Percentiles rank a stretch among this genome's conserved stretches.
phyloP scores from a whole-genome alignment of 768 basidiomycete genomes.

The Psilocybe sp. region DNA sequence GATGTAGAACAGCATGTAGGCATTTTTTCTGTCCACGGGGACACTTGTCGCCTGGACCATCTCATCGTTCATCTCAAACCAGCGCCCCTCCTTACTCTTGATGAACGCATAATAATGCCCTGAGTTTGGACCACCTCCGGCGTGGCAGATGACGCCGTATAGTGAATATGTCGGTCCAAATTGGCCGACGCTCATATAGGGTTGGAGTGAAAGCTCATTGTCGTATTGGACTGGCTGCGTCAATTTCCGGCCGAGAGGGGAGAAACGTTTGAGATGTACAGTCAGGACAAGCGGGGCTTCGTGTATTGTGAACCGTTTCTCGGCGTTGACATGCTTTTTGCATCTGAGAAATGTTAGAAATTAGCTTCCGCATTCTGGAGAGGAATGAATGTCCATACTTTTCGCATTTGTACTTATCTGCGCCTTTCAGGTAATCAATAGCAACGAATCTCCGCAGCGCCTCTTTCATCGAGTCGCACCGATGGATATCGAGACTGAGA shows the following conservation, averaged over 20 bases:
- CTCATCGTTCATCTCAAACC: conserved; percentile 97
- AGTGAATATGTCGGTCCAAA: conserved; percentile 79
- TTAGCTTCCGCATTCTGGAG: background rate
- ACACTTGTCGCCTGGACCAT: conserved; percentile 45
- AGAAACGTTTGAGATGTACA: conserved; percentile 93
- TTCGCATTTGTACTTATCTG: conserved; percentile 98
- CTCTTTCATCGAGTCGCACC: conserved; percentile 56
- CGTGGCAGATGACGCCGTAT: conserved; percentile 91
- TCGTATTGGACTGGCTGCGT: conserved; percentile 76
- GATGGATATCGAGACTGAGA: conserved; percentile 85
- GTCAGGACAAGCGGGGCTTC: conserved; percentile 87
- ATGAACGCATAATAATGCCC: conserved; percentile 94
- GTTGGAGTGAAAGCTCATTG: conserved; percentile 65
- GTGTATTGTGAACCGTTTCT: conserved; percentile 87
- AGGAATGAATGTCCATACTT: conserved; percentile 54
- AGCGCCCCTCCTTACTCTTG: conserved; percentile 63
- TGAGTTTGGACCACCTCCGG: conserved; percentile 88
- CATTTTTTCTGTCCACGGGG: conserved; percentile 69
- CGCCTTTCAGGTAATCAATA: conserved; percentile 79
- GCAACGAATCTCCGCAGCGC: conserved; percentile 80
- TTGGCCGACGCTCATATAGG: conserved; percentile 81
- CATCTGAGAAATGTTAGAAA: conserved; percentile 51
- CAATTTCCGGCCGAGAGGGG: conserved; percentile 86
- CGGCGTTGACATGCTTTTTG: conserved; percentile 85
- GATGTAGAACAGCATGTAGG: conserved; percentile 93